These are phyloP conservation scores for Trichomonas vaginalis DNA, from an alignment of 208 protist species.

Conservation along the genomic window DNA sequence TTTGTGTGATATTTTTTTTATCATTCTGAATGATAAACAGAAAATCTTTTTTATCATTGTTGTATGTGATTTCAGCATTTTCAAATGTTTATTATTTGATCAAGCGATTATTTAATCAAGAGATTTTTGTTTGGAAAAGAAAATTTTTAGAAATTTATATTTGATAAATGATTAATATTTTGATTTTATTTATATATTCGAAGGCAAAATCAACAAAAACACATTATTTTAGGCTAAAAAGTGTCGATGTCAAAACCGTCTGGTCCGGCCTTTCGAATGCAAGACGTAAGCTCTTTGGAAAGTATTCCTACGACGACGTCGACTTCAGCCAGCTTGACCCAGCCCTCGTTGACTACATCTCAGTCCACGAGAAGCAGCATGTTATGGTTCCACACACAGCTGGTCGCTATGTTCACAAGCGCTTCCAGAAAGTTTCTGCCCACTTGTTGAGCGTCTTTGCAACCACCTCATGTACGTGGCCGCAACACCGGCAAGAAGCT, in stretches of 20 bases:
- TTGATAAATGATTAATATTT: no score
- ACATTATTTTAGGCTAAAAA: no score
- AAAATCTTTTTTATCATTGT: no score
- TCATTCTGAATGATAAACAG: no score
- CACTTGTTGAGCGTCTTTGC: constrained; percentile 65
- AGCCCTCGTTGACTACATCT: constrained; percentile 79
- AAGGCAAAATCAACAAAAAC: no score
- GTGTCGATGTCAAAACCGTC: not conserved
- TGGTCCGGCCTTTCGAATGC: not conserved
- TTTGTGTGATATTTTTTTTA: no score
- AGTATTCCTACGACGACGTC: constrained; percentile 50
- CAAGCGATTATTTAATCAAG: no score
- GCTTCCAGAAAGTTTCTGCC: constrained; percentile 95
- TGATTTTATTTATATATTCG: no score
- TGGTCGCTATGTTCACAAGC: constrained; percentile 81
- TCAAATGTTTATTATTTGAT: no score
- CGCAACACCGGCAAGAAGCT: constrained; percentile 99
- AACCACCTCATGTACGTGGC: constrained; percentile 47
- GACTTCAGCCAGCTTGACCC: constrained; percentile 42
- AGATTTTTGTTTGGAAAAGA: no score
- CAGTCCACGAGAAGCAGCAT: constrained; percentile 58
- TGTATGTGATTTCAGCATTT: no score
- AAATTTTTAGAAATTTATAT: no score
- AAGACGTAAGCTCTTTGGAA: constrained; percentile 52
- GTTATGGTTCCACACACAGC: constrained; percentile 91